These are phyloP conservation scores for Fraxinus sp. DNA, from an alignment of 305 asterid species.

Conservation along the genomic window DNA sequence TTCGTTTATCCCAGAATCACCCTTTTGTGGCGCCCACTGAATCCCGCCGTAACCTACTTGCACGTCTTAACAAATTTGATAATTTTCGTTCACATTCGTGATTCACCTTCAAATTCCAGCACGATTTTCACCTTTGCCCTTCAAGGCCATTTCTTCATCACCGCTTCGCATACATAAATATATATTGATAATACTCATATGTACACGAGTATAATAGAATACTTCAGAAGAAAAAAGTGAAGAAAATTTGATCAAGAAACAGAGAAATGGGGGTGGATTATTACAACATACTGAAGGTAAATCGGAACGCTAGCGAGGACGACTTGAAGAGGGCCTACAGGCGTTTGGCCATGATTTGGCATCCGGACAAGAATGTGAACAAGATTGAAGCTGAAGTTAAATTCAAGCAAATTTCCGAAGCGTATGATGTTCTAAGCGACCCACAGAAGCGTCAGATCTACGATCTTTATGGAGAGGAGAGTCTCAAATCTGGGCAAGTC, in stretches of 20 bases:
- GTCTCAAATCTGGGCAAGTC: constrained; percentile 75
- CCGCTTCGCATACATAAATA: background rate
- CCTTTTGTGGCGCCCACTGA: background rate
- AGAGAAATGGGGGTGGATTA: constrained; percentile 83
- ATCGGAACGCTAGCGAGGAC: constrained; percentile 85
- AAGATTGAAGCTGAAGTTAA: constrained; percentile 84
- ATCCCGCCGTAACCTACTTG: background rate
- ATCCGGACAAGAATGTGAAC: constrained; percentile 83
- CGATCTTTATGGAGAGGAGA: constrained; percentile 93
- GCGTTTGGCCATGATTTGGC: constrained; percentile 95
- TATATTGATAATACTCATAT: background rate
- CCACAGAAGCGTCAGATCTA: constrained; percentile 98
- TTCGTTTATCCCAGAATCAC: background rate
- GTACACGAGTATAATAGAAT: background rate
- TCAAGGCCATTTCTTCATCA: background rate
- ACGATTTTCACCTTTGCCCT: background rate
- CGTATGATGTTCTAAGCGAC: constrained; percentile 91
- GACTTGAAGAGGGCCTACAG: constrained; percentile 85
- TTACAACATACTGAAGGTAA: constrained; percentile 89
- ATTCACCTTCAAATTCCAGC: background rate
- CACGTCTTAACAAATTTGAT: background rate
- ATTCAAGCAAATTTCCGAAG: constrained; percentile 92
- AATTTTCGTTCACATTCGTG: background rate
- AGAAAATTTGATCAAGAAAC: background rate
- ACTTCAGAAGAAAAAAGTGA: background rate